These are phyloP conservation scores for Pythium chondricola DNA, from an alignment of 352 stramenopile species.

Conservation along the genomic window DNA sequence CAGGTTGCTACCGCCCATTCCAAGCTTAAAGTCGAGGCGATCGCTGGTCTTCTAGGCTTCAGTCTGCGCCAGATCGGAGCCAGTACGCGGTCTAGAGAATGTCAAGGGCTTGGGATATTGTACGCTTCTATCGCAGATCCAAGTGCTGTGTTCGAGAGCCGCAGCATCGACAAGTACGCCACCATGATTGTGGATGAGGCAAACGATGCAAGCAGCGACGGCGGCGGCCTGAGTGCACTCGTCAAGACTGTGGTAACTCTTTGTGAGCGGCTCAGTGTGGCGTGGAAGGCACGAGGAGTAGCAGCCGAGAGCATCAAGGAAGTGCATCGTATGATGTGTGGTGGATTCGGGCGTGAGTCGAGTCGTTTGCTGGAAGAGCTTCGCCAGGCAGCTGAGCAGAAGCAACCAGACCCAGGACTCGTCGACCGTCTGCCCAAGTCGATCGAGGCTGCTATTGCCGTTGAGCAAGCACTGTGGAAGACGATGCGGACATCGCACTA, in stretches of 20 bases:
- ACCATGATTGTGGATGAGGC: slow-evolving; percentile 36
- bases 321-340: not conserved
- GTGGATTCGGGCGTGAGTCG: slow-evolving; percentile 5
- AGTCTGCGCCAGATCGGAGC: slow-evolving; percentile 41
- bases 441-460: not conserved
- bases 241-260: slow-evolving; percentile 25
- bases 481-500: too few relatives aligned
- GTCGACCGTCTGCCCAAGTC: not conserved
- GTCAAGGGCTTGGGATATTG: slow-evolving; percentile 41
- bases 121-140: slow-evolving; percentile 22
- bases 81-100: slow-evolving; percentile 24
- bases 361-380: slow-evolving; percentile 8
- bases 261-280: slow-evolving; percentile 20
- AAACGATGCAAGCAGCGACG: not conserved
- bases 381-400: not conserved
- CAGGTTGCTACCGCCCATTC: slow-evolving; percentile 28
- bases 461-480: slow-evolving; percentile 4
- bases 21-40: slow-evolving; percentile 50
- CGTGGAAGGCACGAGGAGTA: slow-evolving; percentile 7
- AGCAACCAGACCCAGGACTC: too few relatives aligned
- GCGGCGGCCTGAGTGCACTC: not conserved
- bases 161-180: slow-evolving; percentile 44
- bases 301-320: not conserved
- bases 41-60: slow-evolving; percentile 50
- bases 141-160: not conserved